Percentiles rank a stretch among this genome's conserved stretches.
These are phyloP conservation scores for Mortierella sp. DNA, from an alignment of 371 early-diverging fungal species.

Conservation along the genomic window DNA sequence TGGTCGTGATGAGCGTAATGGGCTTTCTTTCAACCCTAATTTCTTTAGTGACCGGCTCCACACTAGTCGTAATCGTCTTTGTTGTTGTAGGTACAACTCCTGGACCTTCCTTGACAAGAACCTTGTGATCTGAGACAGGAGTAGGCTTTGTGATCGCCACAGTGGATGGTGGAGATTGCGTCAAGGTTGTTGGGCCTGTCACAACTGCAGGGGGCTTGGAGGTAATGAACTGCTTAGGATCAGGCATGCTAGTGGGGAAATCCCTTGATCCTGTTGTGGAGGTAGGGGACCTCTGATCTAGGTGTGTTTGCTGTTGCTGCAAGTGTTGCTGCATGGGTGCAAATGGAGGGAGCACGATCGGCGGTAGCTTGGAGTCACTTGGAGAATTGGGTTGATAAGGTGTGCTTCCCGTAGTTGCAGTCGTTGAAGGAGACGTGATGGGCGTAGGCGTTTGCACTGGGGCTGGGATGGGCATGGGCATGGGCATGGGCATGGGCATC, in stretches of 20 bases:
- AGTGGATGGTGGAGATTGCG: not conserved
- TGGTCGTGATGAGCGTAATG: too few species aligned
- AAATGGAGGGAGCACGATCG: slow-evolving; percentile 45
- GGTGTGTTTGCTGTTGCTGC: slow-evolving; percentile 33
- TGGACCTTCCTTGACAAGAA: slow-evolving; percentile 23
- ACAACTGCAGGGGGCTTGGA: slow-evolving; percentile 6
- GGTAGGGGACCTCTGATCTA: slow-evolving; percentile 12
- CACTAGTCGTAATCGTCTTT: not conserved
- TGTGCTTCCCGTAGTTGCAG: too few species aligned
- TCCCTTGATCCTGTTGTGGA: slow-evolving; percentile 9
- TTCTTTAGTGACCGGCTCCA: not conserved
- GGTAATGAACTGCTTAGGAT: slow-evolving; percentile 16
- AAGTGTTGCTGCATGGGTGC: slow-evolving; percentile 47
- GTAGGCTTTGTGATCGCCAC: not conserved
- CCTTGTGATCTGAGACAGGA: slow-evolving; percentile 15
- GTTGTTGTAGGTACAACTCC: not conserved
- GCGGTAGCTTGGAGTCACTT: slow-evolving; percentile 11
- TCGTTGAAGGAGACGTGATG: too few species aligned
- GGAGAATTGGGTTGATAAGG: too few species aligned
- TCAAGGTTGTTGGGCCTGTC: slow-evolving; percentile 1
- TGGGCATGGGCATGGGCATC: too few species aligned
- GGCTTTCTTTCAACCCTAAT: too few species aligned
- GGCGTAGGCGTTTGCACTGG: too few species aligned
- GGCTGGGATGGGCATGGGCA: too few species aligned
- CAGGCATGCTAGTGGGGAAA: slow-evolving; percentile 41